A percentile compares a stretch with the other conserved stretches of the same genome.
phyloP scores from a whole-genome alignment of 2,329 filamentous ascomycete genomes.

The Claviceps sp. region DNA sequence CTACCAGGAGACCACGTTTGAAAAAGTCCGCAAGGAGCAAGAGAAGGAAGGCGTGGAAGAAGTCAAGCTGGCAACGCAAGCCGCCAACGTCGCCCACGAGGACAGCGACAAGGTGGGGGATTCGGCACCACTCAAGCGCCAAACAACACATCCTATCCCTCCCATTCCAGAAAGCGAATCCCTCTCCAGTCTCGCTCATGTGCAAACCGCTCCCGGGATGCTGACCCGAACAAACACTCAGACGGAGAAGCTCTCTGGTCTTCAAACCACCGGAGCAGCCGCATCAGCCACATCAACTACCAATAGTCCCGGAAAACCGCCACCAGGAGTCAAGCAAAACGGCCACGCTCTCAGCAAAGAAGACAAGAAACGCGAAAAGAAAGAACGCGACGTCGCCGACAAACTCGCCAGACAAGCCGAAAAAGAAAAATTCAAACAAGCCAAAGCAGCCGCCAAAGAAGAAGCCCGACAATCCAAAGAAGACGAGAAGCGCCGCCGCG shows the following conservation, averaged over 20 bases:
- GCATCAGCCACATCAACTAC: not conserved
- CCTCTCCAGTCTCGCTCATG: slow-evolving; percentile 50
- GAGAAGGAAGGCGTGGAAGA: slow-evolving; percentile 64
- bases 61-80: slow-evolving; percentile 40
- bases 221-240: slow-evolving; percentile 8
- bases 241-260: slow-evolving; percentile 9
- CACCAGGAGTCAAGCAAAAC: slow-evolving; percentile 14
- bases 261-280: not conserved
- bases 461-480: slow-evolving; percentile 16
- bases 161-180: slow-evolving; percentile 34
- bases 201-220: slow-evolving; percentile 44
- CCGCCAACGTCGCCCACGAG: slow-evolving; percentile 40
- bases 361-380: slow-evolving; percentile 54
- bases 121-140: slow-evolving; percentile 30
- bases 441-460: slow-evolving; percentile 20
- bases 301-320: slow-evolving; percentile 9
- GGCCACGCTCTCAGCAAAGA: slow-evolving; percentile 37
- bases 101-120: slow-evolving; percentile 31
- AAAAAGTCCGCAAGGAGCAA: slow-evolving; percentile 60
- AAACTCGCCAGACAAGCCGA: slow-evolving; percentile 43
- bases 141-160: slow-evolving; percentile 34
- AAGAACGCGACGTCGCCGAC: slow-evolving; percentile 42
- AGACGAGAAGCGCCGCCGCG: slow-evolving; percentile 25
- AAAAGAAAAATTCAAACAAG: slow-evolving; percentile 24
- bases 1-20: slow-evolving; percentile 78